Evolutionary conservation across 192 early-diverging fungal genomes (phyloP).

Genomic region (Spizellomyces sp.): DNA sequence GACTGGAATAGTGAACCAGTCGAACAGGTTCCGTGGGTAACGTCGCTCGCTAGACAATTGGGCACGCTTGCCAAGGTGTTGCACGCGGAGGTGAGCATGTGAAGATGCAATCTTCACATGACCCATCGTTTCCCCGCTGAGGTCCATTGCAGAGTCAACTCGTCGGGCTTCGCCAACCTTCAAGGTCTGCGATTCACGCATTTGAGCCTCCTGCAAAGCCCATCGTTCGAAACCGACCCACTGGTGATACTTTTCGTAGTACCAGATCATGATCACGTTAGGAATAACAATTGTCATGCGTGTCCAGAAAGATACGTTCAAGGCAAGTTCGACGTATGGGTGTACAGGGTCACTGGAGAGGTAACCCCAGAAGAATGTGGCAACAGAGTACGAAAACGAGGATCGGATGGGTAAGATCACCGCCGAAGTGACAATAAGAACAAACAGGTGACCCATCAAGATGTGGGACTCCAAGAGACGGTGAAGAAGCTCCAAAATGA

Average conservation of each 20-base stretch:
- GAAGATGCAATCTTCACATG: constrained; percentile 6
- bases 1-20: constrained; percentile 50
- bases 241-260: constrained; percentile 56
- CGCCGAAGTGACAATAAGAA: constrained; percentile 38
- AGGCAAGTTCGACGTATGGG: constrained; percentile 35
- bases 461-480: constrained; percentile 53
- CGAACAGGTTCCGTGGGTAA: constrained; percentile 36
- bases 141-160: constrained; percentile 31
- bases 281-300: constrained; percentile 42
- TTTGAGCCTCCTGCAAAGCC: constrained; percentile 39
- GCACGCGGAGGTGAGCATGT: constrained; percentile 35
- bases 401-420: constrained; percentile 38
- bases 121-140: constrained; percentile 9
- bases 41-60: constrained; percentile 32
- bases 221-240: constrained; percentile 56
- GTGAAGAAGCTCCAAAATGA: constrained; percentile 36
- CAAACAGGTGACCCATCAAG: constrained; percentile 49
- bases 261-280: constrained; percentile 48
- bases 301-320: constrained; percentile 41
- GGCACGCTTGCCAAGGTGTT: constrained; percentile 48
- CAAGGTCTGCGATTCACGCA: background rate
- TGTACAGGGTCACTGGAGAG: constrained; percentile 33
- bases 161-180: background rate
- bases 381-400: constrained; percentile 24
- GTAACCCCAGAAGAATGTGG: constrained; percentile 30